Evolutionary conservation across 768 basidiomycete genomes (phyloP).

Genomic region (Lentinus tigrinus): DNA sequence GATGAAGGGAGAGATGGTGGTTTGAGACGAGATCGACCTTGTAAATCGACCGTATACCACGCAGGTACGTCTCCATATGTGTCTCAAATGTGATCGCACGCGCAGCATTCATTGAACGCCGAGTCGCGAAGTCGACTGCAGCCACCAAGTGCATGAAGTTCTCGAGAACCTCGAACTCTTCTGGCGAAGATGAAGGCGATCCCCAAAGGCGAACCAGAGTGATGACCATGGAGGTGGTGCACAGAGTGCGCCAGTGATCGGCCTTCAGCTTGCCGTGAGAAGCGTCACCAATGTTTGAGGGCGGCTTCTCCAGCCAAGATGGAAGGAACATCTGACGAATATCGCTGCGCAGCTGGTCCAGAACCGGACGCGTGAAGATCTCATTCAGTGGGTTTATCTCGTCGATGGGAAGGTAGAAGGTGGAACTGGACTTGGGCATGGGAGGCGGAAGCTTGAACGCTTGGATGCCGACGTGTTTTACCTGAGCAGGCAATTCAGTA

Average conservation of each 20-base stretch:
- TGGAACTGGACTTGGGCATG: too few relatives aligned
- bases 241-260: conserved; percentile 33
- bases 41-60: conserved; percentile 20
- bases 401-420: too few relatives aligned
- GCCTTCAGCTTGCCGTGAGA: conserved; percentile 23
- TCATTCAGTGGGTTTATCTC: too few relatives aligned
- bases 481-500: too few relatives aligned
- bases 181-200: conserved; percentile 3
- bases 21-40: conserved; percentile 27
- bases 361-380: not conserved
- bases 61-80: conserved; percentile 22
- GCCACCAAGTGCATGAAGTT: conserved; percentile 30
- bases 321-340: conserved; percentile 2
- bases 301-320: conserved; percentile 15
- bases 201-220: conserved; percentile 38
- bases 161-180: conserved; percentile 16
- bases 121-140: conserved; percentile 24
- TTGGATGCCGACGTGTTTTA: not conserved
- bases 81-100: conserved; percentile 6
- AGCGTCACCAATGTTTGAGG: conserved; percentile 11
- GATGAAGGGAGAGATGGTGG: conserved; percentile 34
- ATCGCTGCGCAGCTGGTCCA: not conserved
- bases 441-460: too few relatives aligned
- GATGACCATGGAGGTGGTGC: conserved; percentile 33
- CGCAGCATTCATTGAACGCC: not conserved